Conservation (phyloP, 78 protist species). For the Dictyostelium discoideum region DNA sequence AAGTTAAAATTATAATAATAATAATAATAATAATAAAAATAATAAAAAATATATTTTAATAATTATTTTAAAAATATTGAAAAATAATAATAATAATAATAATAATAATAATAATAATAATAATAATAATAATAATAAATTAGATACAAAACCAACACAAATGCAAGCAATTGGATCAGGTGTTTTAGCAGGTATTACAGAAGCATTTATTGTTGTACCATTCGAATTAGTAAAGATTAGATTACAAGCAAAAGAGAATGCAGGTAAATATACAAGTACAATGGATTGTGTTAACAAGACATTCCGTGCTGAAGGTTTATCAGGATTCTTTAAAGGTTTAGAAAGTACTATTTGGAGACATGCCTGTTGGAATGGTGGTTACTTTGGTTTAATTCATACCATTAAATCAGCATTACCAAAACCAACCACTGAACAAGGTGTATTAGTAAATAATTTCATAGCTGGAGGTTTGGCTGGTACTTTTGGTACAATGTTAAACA, state of each 20-base stretch:
- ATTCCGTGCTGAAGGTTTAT: conserved; percentile 55
- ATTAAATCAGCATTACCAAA: conserved; percentile 66
- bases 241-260: conserved; percentile 87
- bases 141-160: conserved; percentile 53
- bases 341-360: conserved; percentile 89
- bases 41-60: neutral
- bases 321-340: conserved; percentile 85
- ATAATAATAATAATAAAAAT: neutral
- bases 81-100: neutral
- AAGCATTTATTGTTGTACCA: conserved; percentile 89
- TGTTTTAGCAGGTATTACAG: conserved; percentile 87
- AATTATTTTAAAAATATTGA: too few species aligned
- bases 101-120: neutral
- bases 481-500: conserved; percentile 83
- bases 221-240: conserved; percentile 92
- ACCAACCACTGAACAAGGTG: conserved; percentile 40
- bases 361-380: conserved; percentile 90
- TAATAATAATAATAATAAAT: neutral
- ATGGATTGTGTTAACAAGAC: conserved; percentile 71
- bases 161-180: conserved; percentile 73
- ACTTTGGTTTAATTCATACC: conserved; percentile 85
- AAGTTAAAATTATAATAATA: neutral
- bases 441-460: conserved; percentile 54
- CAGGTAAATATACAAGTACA: conserved; percentile 72
- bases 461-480: conserved; percentile 93